Evolutionary conservation across 805 yeast genomes (phyloP), one percentile per base, ranked within the genome.

Genomic region (Cyberlindnera euphorbiae): DNA sequence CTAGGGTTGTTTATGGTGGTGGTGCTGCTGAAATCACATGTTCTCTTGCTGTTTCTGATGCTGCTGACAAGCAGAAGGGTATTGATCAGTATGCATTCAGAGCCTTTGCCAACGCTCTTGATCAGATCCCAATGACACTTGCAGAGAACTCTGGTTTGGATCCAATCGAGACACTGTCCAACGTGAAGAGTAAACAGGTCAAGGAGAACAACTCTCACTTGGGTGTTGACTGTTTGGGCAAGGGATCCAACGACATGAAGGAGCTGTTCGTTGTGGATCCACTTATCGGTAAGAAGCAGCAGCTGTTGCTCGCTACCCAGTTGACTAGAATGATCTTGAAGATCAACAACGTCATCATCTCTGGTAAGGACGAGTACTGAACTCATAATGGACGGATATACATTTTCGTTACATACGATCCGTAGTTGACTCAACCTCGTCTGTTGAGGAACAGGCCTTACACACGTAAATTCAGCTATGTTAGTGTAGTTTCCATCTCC

Each of bases 11-110:
- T n/a, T 93, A 93, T 56, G 99, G 99, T 46, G 99, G 99, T 52
- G 99, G 99, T 49, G 95, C 98, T 16, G 94, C 97, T 25, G 99
- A 93, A 66, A 79, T 93, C 35, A 74, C 96, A 3, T 83, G 95
- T 69, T 88, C 97, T 11, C 66, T 93, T 50, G 94, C 93, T 13
- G 95, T 93, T 12, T 71, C 87, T 39, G 85, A 82, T 33, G 95
- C 83, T 47, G 97, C 97, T 33, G 96, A 90, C 60, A 79, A 76
- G 56, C 95, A 85, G 63, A 80, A 80, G 52, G 97, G 97, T 39
- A 90, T 90, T 45, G 97, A 90, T 54, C 98, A 94, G 68, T 93
- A 93, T 59, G 97, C 97, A 1, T 87, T 93, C 78, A 79, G 97
- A 56, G 95, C 96, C 1, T 93, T 93, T 62, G 75, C 97, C 7